Evolutionary conservation across 2,329 filamentous ascomycete genomes (phyloP).

Genomic region (Xylaria hypoxylon): DNA sequence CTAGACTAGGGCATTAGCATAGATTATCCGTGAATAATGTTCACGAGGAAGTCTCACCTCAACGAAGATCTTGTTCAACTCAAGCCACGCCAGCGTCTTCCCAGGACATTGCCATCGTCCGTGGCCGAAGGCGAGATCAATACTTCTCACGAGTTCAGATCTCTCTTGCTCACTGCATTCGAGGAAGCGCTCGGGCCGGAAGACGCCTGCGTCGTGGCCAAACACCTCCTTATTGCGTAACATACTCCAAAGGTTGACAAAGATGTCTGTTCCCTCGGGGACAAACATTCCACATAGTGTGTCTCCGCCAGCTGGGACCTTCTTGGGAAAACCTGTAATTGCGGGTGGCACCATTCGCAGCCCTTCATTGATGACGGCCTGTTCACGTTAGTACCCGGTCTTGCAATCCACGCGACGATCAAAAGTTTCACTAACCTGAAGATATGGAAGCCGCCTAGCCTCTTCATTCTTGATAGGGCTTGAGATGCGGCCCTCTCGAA

Average conservation of each 20-base stretch:
- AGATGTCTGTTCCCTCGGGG: slow-evolving; percentile 45
- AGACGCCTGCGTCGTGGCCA: slow-evolving; percentile 44
- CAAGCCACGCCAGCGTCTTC: slow-evolving; percentile 44
- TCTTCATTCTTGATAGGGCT: slow-evolving; percentile 43
- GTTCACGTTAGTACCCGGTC: background rate
- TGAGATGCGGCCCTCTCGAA: slow-evolving; percentile 42
- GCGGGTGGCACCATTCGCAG: slow-evolving; percentile 44
- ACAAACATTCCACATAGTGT: slow-evolving; percentile 42
- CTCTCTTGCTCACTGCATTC: slow-evolving; percentile 37
- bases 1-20: slow-evolving; percentile 32
- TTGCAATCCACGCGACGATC: background rate
- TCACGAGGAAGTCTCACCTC: slow-evolving; percentile 23
- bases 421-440: slow-evolving; percentile 40
- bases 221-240: slow-evolving; percentile 44
- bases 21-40: background rate
- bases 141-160: slow-evolving; percentile 31
- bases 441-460: slow-evolving; percentile 43
- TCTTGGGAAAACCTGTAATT: slow-evolving; percentile 43
- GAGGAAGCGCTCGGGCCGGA: slow-evolving; percentile 45
- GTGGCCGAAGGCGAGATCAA: slow-evolving; percentile 46
- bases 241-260: slow-evolving; percentile 42
- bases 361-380: slow-evolving; percentile 48
- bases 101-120: slow-evolving; percentile 46
- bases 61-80: slow-evolving; percentile 44
- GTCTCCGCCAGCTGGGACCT: slow-evolving; percentile 44